phyloP scores from a whole-genome alignment of 768 basidiomycete species.

The Pisolithus sp. region DNA sequence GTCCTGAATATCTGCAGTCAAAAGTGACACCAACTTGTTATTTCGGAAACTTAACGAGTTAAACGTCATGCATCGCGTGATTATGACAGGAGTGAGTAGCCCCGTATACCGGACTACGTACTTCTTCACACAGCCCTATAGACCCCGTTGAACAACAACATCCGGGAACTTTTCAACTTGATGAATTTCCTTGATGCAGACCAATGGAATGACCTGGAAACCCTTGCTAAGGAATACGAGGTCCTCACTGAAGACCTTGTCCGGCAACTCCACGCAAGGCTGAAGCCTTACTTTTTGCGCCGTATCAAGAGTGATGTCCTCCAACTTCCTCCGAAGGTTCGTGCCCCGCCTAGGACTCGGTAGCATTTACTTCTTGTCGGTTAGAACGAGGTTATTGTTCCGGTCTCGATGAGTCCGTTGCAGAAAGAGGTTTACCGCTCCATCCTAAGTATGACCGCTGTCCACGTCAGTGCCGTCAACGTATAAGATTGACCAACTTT shows the following conservation, averaged over 20 bases:
- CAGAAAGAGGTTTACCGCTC: conserved; percentile 87
- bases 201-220: conserved; percentile 71
- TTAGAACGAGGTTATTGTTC: conserved; percentile 88
- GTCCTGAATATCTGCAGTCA: conserved; percentile 46
- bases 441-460: conserved; percentile 56
- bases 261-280: conserved; percentile 66
- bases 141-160: conserved; percentile 96
- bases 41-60: conserved; percentile 81
- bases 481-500: conserved; percentile 3
- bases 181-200: conserved; percentile 89
- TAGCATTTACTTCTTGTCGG: conserved; percentile 3
- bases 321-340: conserved; percentile 85
- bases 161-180: conserved; percentile 92
- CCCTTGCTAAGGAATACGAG: conserved; percentile 66
- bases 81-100: conserved; percentile 75
- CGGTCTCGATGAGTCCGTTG: conserved; percentile 78
- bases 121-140: conserved; percentile 21
- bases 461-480: conserved; percentile 9
- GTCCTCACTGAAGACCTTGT: conserved; percentile 76
- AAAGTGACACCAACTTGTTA: conserved; percentile 71
- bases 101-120: background rate
- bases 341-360: conserved; percentile 1
- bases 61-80: conserved; percentile 69
- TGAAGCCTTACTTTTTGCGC: conserved; percentile 89
- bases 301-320: conserved; percentile 92